Evolutionary conservation across 106 monocot genomes (phyloP), one percentile per base, ranked within the genome.

Genomic region (Apostasia shenzhenica): DNA sequence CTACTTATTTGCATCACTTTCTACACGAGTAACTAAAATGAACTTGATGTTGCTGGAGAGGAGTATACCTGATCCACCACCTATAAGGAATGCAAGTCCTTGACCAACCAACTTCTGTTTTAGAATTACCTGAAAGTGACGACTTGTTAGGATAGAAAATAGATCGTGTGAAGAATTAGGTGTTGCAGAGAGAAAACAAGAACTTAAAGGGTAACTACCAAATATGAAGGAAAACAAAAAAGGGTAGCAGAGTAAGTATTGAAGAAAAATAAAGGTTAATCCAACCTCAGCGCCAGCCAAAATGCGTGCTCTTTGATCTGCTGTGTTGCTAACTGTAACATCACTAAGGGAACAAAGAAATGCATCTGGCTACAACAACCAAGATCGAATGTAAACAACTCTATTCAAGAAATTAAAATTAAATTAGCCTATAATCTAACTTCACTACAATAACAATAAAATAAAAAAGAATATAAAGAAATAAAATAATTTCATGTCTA

Each of bases 341-440:
- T 97, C 95, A 89, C 85, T 92, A 40, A 97, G 68, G 6, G 89
- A 92, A 80, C 95, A 97, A 81, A 97, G 95, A 81, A 97, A 89
- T 52, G 92, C 86, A 85, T 97, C 92, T 83, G 95, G 75, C 95
- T 97, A 82, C 80, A 89, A 70, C 52, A 78, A 71, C 6, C 56
- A 73, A 75, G 54, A 46, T 14, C 9, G 51, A 56, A 14, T 66
- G 42, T 52, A 44, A 70, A 72, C 48, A 5, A 6, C 26, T 38
- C 6, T 13, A 56, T 46, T 41, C 14, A 48, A 41, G 39, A 3
- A 45, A 14, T 45, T 45, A n/a, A 45, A 60, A 61, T 2, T 63
- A 63, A 42, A 41, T 45, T 3, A 12, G 48, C 46, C 44, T 46
- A 63, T n/a, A 45, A 47, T 59, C 8, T 59, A 14, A 59, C 10